Conservation (phyloP, 2,329 filamentous ascomycete species). For the Clathrospora elynae region DNA sequence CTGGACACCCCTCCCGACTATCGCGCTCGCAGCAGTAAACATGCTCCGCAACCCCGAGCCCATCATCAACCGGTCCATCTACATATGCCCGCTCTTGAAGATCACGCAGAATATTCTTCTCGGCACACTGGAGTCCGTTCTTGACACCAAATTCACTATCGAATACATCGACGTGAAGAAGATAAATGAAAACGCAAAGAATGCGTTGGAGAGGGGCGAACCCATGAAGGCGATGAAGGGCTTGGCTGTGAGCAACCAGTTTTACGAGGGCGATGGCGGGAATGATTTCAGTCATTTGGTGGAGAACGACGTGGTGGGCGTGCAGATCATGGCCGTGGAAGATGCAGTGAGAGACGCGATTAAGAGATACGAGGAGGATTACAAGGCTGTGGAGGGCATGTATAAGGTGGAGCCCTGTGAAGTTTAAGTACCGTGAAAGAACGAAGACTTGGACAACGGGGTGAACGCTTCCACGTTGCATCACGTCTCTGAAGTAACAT, state of each 20-base stretch:
- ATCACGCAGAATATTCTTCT: constrained; percentile 40
- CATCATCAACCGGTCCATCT: constrained; percentile 35
- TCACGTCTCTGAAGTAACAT: too few relatives aligned
- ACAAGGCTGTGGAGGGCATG: constrained; percentile 34
- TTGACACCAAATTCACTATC: constrained; percentile 28
- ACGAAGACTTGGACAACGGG: too few relatives aligned
- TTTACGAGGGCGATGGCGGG: constrained; percentile 37
- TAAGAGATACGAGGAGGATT: constrained; percentile 29
- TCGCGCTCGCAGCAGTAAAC: constrained; percentile 33
- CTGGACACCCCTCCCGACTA: constrained; percentile 41
- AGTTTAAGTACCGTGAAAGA: too few relatives aligned
- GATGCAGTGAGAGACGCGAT: constrained; percentile 37
- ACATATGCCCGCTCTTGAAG: constrained; percentile 32
- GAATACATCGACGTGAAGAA: constrained; percentile 35
- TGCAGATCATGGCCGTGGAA: constrained; percentile 31
- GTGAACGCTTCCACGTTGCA: too few relatives aligned
- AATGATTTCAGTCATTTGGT: constrained; percentile 34
- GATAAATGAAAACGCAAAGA: constrained; percentile 36
- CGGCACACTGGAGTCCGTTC: constrained; percentile 25
- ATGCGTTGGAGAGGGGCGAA: constrained; percentile 37
- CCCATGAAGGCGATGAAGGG: constrained; percentile 37
- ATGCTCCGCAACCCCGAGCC: constrained; percentile 37
- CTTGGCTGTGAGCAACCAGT: constrained; percentile 39
- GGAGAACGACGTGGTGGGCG: constrained; percentile 40
- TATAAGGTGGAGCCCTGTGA: constrained; percentile 38